These are phyloP conservation scores for Penicillium daleae DNA, from an alignment of 495 filamentous ascomycete genomes.

Conservation along the genomic window DNA sequence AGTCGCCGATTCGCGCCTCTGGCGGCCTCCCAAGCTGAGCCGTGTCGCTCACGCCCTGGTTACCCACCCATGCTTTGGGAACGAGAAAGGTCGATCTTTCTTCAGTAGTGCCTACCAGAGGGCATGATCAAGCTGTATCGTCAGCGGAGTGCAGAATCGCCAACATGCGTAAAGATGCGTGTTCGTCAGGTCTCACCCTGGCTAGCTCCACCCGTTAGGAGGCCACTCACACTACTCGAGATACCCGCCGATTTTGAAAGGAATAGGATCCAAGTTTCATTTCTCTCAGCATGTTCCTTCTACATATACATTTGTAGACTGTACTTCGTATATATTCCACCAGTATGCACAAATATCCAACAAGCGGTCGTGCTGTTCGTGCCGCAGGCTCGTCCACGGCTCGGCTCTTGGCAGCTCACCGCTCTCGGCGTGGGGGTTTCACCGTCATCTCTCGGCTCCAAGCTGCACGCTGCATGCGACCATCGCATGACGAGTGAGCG, in stretches of 20 bases:
- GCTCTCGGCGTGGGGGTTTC: slow-evolving; percentile 12
- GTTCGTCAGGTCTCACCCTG: not conserved
- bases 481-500: not conserved
- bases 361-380: not conserved
- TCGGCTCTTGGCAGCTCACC: slow-evolving; percentile 18
- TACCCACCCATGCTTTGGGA: not conserved
- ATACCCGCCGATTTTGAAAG: slow-evolving; percentile 21
- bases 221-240: slow-evolving; percentile 6
- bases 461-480: not conserved
- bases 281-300: not conserved
- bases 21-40: slow-evolving; percentile 17
- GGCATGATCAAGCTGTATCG: not conserved
- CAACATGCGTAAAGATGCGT: not conserved
- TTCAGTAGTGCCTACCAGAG: not conserved
- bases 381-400: not conserved
- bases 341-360: not conserved
- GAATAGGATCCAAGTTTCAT: slow-evolving; percentile 16
- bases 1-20: slow-evolving; percentile 14
- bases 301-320: not conserved
- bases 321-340: not conserved
- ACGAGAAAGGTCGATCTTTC: not conserved
- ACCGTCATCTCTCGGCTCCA: slow-evolving; percentile 11
- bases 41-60: not conserved
- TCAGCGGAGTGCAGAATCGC: not conserved
- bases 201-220: not conserved